A percentile compares a stretch with the other conserved stretches of the same genome.
Evolutionary conservation across 202 grass and related monocot genomes (phyloP).

Genomic region (Saccharum hybrid): DNA sequence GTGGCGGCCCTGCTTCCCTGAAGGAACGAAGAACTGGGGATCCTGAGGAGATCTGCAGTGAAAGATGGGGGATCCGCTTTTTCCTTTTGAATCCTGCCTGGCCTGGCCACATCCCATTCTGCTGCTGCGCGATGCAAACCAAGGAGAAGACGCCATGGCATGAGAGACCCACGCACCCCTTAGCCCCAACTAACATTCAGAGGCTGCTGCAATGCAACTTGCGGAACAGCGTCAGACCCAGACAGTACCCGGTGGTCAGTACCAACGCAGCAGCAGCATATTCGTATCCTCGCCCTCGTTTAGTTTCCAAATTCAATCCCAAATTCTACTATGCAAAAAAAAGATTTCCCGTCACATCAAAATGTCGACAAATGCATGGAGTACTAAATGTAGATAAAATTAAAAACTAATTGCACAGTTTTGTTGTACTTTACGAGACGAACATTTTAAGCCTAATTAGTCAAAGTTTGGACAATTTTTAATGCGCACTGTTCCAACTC

Average conservation of each 20-base stretch:
- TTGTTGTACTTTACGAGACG: no score
- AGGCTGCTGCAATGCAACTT: conserved; percentile 46
- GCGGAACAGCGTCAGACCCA: neutral
- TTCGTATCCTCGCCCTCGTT: neutral
- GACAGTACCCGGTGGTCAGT: neutral
- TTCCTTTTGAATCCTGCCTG: conserved; percentile 32
- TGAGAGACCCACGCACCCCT: conserved; percentile 4
- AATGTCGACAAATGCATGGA: no score
- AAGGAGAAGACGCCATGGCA: conserved; percentile 43
- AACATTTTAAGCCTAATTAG: no score
- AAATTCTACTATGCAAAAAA: no score
- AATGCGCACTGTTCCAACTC: no score
- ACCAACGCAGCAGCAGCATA: neutral
- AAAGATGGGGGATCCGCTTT: conserved; percentile 18
- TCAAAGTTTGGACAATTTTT: no score
- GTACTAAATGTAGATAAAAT: no score
- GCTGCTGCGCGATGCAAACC: conserved; percentile 45
- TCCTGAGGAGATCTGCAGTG: conserved; percentile 51
- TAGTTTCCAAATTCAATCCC: no score
- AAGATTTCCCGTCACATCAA: no score
- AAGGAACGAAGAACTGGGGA: neutral
- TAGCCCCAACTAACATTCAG: conserved; percentile 48
- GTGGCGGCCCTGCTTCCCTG: neutral
- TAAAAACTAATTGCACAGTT: no score
- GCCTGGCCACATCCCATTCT: conserved; percentile 1